phyloP scores from a whole-genome alignment of 2,329 filamentous ascomycete genomes.

The Trichoderma pleuroti region DNA sequence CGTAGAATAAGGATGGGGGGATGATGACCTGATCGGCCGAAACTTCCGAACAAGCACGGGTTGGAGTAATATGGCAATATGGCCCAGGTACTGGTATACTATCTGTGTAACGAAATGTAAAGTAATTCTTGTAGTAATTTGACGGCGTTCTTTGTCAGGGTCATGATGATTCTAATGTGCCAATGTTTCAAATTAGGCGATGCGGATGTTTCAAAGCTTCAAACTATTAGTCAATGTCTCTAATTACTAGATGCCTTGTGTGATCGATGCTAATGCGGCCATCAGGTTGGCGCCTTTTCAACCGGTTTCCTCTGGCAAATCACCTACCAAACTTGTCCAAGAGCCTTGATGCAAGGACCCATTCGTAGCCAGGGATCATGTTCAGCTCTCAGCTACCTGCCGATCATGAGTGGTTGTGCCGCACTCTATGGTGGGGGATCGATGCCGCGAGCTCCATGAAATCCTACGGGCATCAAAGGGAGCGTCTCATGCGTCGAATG shows the following conservation, averaged over 20 bases:
- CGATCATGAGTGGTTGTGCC: background rate
- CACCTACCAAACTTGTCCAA: constrained; percentile 10
- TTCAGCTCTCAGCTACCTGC: background rate
- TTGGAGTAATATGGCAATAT: background rate
- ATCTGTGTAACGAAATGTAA: background rate
- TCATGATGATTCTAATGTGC: background rate
- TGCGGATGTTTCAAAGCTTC: background rate
- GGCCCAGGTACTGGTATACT: background rate
- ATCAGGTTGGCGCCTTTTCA: background rate
- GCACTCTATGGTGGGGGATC: background rate
- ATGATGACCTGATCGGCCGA: background rate
- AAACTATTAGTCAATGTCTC: background rate
- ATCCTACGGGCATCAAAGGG: background rate
- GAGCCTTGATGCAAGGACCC: background rate
- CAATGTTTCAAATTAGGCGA: background rate
- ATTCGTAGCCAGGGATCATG: background rate
- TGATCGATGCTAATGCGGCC: background rate
- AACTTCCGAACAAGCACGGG: background rate
- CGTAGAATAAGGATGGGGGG: background rate
- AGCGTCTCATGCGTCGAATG: background rate
- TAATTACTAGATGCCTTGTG: background rate
- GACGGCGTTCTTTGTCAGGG: background rate
- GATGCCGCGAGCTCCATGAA: background rate
- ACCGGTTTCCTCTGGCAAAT: background rate
- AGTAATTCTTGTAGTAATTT: background rate